Evolutionary conservation across 495 filamentous ascomycete genomes (phyloP).

Genomic region (Corynascus novoguineensis): DNA sequence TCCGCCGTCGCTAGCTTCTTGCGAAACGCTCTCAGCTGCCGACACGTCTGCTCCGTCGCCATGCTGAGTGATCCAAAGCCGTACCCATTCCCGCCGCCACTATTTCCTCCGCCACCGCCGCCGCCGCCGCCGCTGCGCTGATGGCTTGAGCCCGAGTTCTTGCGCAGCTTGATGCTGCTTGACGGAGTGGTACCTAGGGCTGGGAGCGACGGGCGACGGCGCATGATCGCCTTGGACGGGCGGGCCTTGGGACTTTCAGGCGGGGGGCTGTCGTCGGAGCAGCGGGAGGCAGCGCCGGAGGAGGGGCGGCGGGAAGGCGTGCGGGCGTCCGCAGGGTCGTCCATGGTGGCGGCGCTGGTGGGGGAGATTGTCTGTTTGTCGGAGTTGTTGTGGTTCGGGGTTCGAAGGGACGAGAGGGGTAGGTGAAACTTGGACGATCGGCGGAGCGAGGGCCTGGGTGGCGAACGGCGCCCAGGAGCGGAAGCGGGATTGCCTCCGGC

Average conservation of each 20-base stretch:
- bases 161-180: slow-evolving; percentile 46
- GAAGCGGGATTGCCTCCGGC: neutral
- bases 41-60: slow-evolving; percentile 75
- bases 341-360: slow-evolving; percentile 28
- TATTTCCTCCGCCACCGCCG: neutral
- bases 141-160: slow-evolving; percentile 27
- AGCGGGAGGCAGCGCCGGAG: slow-evolving; percentile 26
- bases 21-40: slow-evolving; percentile 72
- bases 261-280: slow-evolving; percentile 38
- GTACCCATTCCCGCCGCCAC: slow-evolving; percentile 10
- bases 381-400: slow-evolving; percentile 17
- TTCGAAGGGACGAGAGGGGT: slow-evolving; percentile 27
- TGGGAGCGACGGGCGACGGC: slow-evolving; percentile 51
- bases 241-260: slow-evolving; percentile 40
- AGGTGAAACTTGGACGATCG: slow-evolving; percentile 37
- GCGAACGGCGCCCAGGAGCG: slow-evolving; percentile 52
- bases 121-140: neutral
- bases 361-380: slow-evolving; percentile 32
- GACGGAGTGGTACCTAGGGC: slow-evolving; percentile 49
- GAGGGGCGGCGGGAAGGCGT: slow-evolving; percentile 37
- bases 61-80: slow-evolving; percentile 63
- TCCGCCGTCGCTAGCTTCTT: slow-evolving; percentile 67
- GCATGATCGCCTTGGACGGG: slow-evolving; percentile 27
- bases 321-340: slow-evolving; percentile 25
- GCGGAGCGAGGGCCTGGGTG: slow-evolving; percentile 49